Evolutionary conservation across 345 rosid species (phyloP).

Genomic region (Populus euphratica): DNA sequence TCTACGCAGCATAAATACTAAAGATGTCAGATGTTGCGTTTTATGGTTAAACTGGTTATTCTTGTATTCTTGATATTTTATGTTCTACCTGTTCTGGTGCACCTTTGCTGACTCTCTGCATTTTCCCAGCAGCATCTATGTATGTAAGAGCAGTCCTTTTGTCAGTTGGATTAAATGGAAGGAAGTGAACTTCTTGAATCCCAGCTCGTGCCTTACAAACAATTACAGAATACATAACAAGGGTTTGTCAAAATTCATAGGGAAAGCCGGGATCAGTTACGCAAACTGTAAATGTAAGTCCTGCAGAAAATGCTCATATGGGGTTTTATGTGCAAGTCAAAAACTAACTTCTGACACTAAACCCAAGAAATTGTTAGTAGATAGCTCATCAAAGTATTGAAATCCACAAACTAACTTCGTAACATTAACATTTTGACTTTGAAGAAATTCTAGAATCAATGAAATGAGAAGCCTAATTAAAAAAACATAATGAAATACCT

Average conservation of each 20-base stretch:
- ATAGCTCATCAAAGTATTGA: neutral
- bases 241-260: neutral
- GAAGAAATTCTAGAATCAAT: neutral
- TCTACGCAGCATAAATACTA: slow-evolving; percentile 21
- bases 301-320: neutral
- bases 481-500: slow-evolving; percentile 23
- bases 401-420: neutral
- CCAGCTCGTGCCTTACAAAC: slow-evolving; percentile 32
- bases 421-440: neutral
- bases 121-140: slow-evolving; percentile 20
- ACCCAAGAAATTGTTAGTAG: neutral
- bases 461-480: neutral
- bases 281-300: neutral
- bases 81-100: slow-evolving; percentile 30
- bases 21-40: neutral
- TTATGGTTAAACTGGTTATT: neutral
- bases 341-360: neutral
- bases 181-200: slow-evolving; percentile 38
- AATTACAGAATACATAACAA: neutral
- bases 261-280: neutral
- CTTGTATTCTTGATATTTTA: neutral
- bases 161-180: slow-evolving; percentile 41
- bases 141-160: slow-evolving; percentile 44
- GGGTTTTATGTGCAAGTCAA: neutral
- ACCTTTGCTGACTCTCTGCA: slow-evolving; percentile 34